Percentiles rank a stretch among this genome's conserved stretches.
phyloP scores from a whole-genome alignment of 2,329 filamentous ascomycete genomes.

The Phaeosphaeriaceae sp. region DNA sequence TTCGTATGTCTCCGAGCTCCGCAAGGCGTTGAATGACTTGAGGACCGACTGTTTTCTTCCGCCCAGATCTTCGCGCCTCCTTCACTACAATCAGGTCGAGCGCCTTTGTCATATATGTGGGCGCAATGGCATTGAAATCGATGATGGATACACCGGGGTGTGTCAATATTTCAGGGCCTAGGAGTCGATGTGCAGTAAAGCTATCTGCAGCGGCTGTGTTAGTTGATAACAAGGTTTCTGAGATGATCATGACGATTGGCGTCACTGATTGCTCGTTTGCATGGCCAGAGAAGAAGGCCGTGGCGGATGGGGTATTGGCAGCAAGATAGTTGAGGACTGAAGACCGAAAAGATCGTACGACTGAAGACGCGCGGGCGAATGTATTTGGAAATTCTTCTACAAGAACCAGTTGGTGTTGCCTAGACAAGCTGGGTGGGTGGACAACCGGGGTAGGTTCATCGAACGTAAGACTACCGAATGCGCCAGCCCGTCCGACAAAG shows the following conservation, averaged over 20 bases:
- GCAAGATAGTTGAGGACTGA: conserved; percentile 78
- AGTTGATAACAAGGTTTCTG: conserved; percentile 86
- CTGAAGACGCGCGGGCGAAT: conserved; percentile 52
- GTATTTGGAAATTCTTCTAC: conserved; percentile 60
- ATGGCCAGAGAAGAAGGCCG: conserved; percentile 48
- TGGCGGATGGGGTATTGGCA: conserved; percentile 65
- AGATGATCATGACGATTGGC: conserved; percentile 88
- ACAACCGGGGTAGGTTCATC: conserved; percentile 20
- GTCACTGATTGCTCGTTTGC: conserved; percentile 30
- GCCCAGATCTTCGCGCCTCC: conserved; percentile 78
- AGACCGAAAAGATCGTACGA: conserved; percentile 66
- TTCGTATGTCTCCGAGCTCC: conserved; percentile 89
- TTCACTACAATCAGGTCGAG: conserved; percentile 83
- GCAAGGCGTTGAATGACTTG: conserved; percentile 79
- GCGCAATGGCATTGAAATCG: conserved; percentile 92
- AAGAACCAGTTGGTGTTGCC: conserved; percentile 51
- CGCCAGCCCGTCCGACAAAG: conserved; percentile 81
- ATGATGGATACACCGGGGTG: conserved; percentile 81
- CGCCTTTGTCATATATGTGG: conserved; percentile 83
- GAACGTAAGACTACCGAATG: conserved; percentile 74
- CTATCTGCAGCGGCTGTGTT: conserved; percentile 86
- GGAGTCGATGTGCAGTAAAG: conserved; percentile 87
- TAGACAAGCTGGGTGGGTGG: conserved; percentile 21
- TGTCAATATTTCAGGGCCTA: conserved; percentile 83
- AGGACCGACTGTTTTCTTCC: conserved; percentile 77